Evolutionary conservation across 2,329 filamentous ascomycete species (phyloP).

Genomic region (Helotiales sp.): DNA sequence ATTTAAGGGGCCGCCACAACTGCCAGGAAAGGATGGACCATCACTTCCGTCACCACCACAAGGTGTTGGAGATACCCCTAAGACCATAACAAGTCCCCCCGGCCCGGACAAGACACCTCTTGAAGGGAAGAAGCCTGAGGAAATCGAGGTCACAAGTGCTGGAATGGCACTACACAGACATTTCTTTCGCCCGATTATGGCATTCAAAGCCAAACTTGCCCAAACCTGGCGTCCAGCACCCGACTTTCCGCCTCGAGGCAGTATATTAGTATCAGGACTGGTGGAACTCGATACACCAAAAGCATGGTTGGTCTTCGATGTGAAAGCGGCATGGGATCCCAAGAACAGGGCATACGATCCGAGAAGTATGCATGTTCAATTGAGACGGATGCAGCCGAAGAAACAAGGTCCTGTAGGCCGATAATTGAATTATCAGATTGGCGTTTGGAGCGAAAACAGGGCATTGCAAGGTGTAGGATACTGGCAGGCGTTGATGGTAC

Average conservation of each 20-base stretch:
- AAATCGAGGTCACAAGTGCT: conserved; percentile 6
- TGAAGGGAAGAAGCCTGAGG: conserved; percentile 9
- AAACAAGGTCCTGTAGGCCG: conserved; percentile 34
- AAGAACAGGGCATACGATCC: conserved; percentile 44
- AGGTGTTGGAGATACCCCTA: conserved; percentile 11
- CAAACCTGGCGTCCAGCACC: conserved; percentile 49
- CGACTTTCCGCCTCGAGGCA: conserved; percentile 49
- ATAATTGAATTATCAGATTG: not conserved
- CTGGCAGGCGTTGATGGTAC: not conserved
- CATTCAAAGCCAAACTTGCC: conserved; percentile 30
- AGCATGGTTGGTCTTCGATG: conserved; percentile 51
- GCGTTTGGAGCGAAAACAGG: conserved; percentile 1
- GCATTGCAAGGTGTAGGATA: conserved; percentile 10
- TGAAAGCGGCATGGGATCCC: conserved; percentile 55
- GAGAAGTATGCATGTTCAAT: conserved; percentile 38
- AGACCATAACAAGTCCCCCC: conserved; percentile 13
- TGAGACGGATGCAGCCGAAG: conserved; percentile 47
- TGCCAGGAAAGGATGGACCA: conserved; percentile 23
- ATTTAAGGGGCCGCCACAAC: conserved; percentile 16
- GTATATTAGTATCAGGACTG: conserved; percentile 53
- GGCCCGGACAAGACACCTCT: conserved; percentile 7
- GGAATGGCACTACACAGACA: conserved; percentile 22
- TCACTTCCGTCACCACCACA: conserved; percentile 14
- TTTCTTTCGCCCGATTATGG: conserved; percentile 28
- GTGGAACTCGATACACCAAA: conserved; percentile 51